Percentiles rank a stretch among this genome's conserved stretches.
Conservation (phyloP, 2,329 filamentous ascomycete genomes). For the Colletotrichum sp. region DNA sequence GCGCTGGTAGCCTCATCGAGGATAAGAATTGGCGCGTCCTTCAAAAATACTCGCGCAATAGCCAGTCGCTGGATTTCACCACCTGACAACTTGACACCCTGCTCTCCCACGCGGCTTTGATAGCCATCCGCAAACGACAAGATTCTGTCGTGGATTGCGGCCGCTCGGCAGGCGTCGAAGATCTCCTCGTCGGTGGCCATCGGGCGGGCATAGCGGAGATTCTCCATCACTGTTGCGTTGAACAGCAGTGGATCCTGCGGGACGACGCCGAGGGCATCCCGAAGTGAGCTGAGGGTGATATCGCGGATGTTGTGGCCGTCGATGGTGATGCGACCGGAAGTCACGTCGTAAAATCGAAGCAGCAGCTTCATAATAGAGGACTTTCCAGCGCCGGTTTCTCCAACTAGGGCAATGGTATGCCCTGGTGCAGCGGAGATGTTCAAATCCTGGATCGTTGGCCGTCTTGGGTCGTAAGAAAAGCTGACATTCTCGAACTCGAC, state of each 20-base stretch:
- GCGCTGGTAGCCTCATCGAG: conserved; percentile 74
- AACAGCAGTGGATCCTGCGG: conserved; percentile 78
- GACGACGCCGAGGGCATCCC: conserved; percentile 60
- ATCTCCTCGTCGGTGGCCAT: not conserved
- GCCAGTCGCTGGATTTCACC: conserved; percentile 76
- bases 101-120: conserved; percentile 67
- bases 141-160: conserved; percentile 64
- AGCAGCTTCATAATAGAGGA: conserved; percentile 67
- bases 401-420: conserved; percentile 64
- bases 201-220: conserved; percentile 51
- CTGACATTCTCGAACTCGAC: conserved; percentile 60
- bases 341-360: conserved; percentile 65
- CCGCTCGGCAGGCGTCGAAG: conserved; percentile 35
- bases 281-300: conserved; percentile 34
- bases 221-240: conserved; percentile 70
- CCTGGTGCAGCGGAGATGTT: conserved; percentile 55
- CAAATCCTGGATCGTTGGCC: conserved; percentile 54
- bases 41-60: conserved; percentile 73
- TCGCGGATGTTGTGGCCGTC: conserved; percentile 27
- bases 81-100: conserved; percentile 72
- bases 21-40: conserved; percentile 68
- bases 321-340: conserved; percentile 38
- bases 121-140: conserved; percentile 60
- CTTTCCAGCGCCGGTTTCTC: conserved; percentile 68
- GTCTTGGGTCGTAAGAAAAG: conserved; percentile 61